A percentile compares a stretch with the other conserved stretches of the same genome.
Conservation (phyloP, 1,284 basidiomycete genomes). For the Ceratobasidium sp. region DNA sequence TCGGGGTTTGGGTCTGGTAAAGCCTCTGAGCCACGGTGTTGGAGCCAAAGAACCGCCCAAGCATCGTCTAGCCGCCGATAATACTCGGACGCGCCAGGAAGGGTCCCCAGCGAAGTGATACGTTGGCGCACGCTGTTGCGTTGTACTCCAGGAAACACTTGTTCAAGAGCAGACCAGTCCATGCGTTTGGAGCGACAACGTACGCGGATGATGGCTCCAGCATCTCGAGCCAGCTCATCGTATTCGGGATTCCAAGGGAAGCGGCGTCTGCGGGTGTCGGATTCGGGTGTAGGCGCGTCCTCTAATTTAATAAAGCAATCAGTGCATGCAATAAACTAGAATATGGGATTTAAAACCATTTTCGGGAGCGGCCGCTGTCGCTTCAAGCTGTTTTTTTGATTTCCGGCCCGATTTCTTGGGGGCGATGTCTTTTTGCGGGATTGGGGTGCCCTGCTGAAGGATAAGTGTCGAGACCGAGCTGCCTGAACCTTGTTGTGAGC, state of each 20-base stretch:
- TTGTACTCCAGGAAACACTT: conserved; percentile 81
- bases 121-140: conserved; percentile 77
- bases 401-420: conserved; percentile 40
- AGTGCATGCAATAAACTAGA: neutral
- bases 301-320: neutral
- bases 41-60: conserved; percentile 83
- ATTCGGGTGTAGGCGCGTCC: neutral
- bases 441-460: conserved; percentile 26
- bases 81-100: conserved; percentile 79
- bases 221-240: conserved; percentile 88
- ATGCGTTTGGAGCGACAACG: conserved; percentile 75
- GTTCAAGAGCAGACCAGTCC: conserved; percentile 78
- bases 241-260: conserved; percentile 88
- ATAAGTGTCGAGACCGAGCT: conserved; percentile 17
- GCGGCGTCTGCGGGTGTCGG: conserved; percentile 65
- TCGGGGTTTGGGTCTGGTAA: conserved; percentile 80
- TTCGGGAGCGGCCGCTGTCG: neutral
- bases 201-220: conserved; percentile 83
- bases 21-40: conserved; percentile 73
- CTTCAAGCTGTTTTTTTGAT: conserved; percentile 39
- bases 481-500: conserved; percentile 1
- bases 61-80: conserved; percentile 82
- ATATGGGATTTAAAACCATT: conserved; percentile 6
- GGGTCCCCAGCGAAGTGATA: conserved; percentile 67
- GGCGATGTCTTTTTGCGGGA: conserved; percentile 23